Conservation (phyloP, 2,329 filamentous ascomycete species). For the Fusarium compactum region DNA sequence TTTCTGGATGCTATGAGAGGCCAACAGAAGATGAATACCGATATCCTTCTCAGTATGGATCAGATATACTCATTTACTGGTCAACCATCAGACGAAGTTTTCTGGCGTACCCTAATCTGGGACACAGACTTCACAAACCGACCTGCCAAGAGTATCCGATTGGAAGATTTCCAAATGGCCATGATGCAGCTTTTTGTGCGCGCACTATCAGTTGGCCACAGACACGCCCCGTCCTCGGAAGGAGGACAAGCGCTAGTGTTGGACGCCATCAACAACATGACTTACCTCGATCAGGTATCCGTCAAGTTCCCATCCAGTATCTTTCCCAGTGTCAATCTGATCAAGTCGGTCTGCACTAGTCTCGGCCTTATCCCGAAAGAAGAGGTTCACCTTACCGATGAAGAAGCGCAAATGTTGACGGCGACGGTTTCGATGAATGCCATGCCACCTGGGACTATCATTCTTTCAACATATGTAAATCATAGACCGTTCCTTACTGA, state of each 20-base stretch:
- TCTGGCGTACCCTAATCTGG: constrained; percentile 7
- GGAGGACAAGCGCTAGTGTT: fast-evolving
- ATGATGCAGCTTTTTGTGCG: neutral
- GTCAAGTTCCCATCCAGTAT: neutral
- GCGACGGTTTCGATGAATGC: fast-evolving
- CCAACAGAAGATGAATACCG: fast-evolving
- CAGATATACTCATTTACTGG: neutral
- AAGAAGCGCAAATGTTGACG: neutral
- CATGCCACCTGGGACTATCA: neutral
- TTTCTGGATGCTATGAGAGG: neutral
- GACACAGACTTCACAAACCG: neutral
- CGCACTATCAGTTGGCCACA: neutral
- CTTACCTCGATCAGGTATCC: neutral
- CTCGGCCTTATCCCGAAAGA: neutral
- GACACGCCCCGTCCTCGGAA: neutral
- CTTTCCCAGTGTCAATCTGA: neutral
- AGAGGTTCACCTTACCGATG: fast-evolving
- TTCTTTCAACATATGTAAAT: fast-evolving
- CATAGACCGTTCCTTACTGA: neutral
- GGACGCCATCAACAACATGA: fast-evolving
- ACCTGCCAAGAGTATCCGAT: neutral
- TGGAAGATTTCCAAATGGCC: neutral
- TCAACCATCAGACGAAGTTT: neutral
- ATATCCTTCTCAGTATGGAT: neutral
- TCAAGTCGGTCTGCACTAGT: neutral